These are phyloP conservation scores for Ceratocystis cubensis DNA, from an alignment of 2,329 filamentous ascomycete genomes.

Conservation along the genomic window DNA sequence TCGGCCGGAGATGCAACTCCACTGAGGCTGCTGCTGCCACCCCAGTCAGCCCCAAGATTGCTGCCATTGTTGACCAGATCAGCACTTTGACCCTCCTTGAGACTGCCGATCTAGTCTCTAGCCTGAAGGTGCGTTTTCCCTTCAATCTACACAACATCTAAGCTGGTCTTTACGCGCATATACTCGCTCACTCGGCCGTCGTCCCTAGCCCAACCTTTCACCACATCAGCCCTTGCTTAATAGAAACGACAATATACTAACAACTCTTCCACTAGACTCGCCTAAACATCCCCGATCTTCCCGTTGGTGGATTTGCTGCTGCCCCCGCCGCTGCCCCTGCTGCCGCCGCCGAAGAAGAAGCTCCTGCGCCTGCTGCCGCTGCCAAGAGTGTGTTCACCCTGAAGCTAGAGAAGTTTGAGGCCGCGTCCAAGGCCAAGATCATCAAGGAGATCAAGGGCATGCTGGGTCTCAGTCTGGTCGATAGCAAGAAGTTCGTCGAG, in stretches of 20 bases:
- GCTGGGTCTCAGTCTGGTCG: constrained; percentile 88
- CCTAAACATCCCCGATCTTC: constrained; percentile 95
- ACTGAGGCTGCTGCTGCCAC: constrained; percentile 50
- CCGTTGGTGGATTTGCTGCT: constrained; percentile 77
- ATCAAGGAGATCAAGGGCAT: constrained; percentile 99
- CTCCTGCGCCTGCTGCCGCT: constrained; percentile 74
- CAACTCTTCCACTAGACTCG: constrained; percentile 16
- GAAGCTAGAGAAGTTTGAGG: constrained; percentile 83
- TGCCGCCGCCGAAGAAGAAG: constrained; percentile 55
- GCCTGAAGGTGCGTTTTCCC: constrained; percentile 62
- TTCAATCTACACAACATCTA: not conserved
- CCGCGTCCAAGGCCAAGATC: constrained; percentile 86
- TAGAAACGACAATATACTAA: not conserved
- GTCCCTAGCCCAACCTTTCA: not conserved
- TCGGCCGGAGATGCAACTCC: constrained; percentile 70
- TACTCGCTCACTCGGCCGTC: not conserved
- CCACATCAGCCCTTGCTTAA: not conserved
- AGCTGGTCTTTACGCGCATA: not conserved
- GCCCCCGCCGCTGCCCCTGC: constrained; percentile 47
- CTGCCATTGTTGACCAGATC: constrained; percentile 93
- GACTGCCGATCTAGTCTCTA: constrained; percentile 89
- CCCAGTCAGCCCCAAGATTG: constrained; percentile 74
- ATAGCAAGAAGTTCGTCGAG: constrained; percentile 99
- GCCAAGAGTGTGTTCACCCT: constrained; percentile 97
- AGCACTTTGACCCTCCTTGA: constrained; percentile 95